Evolutionary conservation across 257 asterid species (phyloP), one percentile per base, ranked within the genome.

Genomic region (Nicotiana otophora): DNA sequence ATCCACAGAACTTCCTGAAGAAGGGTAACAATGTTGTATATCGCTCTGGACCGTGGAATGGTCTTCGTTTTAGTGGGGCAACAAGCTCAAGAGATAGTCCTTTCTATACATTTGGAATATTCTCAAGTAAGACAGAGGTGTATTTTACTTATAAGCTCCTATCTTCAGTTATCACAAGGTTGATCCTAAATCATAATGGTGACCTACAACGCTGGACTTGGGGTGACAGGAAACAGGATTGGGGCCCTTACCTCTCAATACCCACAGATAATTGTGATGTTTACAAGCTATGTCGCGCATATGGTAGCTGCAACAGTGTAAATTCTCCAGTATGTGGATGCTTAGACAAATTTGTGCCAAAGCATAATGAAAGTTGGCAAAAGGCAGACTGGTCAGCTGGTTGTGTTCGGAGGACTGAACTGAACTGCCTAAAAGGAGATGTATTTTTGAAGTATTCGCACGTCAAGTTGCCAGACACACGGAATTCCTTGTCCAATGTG

Each of bases 221-320:
- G 90, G 82, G 69, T 17, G 81, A 83, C 0, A 36, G 42, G 39
- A 83, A 46, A 1, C 51, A 70, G 79, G 39, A 51, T 3, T 92
- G 97, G 97, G 23, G 5, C 1, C 17, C 17, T 5, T 77, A 68
- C 81, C 31, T 76, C 12, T 5, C 68, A 48, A 7, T 76, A 14
- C 93, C 87, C 3, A n/a, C 65, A 5, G 90, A 87, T 42, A 70
- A 8, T 1, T 88, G 94, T 12, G 94, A 88, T 54, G 12, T 3
- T 11, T 92, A 91, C 61, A 77, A 48, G 30, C 8, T 53, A 4
- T 91, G 97, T 67, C 93, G 94, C 0, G 72, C 90, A 3, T 64
- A 85, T 46, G 91, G 89, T 4, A 51, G 66, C 30, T 92, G 94
- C 74, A 33, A 57, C 19, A 42, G 39, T 7, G 88, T 51, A 4